phyloP scores from a whole-genome alignment of 495 filamentous ascomycete species.

The Penicillium pancosmium region DNA sequence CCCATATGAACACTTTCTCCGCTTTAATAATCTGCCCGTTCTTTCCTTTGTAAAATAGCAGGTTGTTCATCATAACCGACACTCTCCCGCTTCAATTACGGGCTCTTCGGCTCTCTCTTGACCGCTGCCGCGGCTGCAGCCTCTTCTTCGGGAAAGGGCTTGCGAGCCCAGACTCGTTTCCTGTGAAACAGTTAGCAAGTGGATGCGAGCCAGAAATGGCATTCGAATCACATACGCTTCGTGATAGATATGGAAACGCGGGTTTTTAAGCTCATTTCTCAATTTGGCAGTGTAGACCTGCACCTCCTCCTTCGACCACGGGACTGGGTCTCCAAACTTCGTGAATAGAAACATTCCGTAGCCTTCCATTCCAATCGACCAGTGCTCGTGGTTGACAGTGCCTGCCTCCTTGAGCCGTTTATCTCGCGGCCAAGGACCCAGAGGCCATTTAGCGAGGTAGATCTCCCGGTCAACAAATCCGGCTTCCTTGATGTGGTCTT shows the following conservation, averaged over 20 bases:
- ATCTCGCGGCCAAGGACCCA: constrained; percentile 19
- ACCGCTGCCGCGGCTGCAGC: too few species aligned
- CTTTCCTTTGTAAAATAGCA: too few species aligned
- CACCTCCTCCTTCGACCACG: constrained; percentile 11
- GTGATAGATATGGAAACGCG: constrained; percentile 17
- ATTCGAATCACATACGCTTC: too few species aligned
- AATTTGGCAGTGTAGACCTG: constrained; percentile 14
- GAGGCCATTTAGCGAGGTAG: constrained; percentile 10
- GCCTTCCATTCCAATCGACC: constrained; percentile 22
- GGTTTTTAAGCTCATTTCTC: constrained; percentile 11
- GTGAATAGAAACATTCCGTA: constrained; percentile 14
- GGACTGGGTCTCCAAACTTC: constrained; percentile 4
- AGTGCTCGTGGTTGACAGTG: constrained; percentile 15
- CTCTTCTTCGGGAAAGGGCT: too few species aligned
- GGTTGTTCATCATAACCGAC: too few species aligned
- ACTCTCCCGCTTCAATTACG: too few species aligned
- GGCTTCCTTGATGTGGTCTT: constrained; percentile 24
- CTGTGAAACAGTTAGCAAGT: too few species aligned
- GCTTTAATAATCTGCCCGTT: too few species aligned
- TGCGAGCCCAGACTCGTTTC: too few species aligned
- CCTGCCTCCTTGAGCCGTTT: constrained; percentile 13
- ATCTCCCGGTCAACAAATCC: constrained; percentile 28
- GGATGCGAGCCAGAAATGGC: too few species aligned
- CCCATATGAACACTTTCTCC: too few species aligned
- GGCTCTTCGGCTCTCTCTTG: too few species aligned